Conservation (phyloP, 2,329 filamentous ascomycete species). For the Cryphonectria naterciae region DNA sequence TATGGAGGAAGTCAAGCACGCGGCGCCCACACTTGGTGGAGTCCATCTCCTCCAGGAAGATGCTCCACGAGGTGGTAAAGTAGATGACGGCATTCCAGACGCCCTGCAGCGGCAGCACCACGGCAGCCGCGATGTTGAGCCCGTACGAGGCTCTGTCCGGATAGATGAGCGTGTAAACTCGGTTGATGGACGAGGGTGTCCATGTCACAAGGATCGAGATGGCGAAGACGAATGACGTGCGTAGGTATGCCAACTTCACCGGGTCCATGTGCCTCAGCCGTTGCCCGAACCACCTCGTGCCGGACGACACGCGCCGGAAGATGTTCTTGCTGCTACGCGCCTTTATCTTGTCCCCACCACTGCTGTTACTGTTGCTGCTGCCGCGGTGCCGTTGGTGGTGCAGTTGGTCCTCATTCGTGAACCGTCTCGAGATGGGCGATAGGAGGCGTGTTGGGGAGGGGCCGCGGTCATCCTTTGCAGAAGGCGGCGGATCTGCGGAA, state of each 20-base stretch:
- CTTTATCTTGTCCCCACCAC: neutral
- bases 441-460: conserved; percentile 15
- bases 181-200: conserved; percentile 72
- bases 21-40: conserved; percentile 6
- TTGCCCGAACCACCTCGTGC: conserved; percentile 32
- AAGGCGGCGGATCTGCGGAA: conserved; percentile 10
- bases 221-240: conserved; percentile 64
- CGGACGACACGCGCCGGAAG: conserved; percentile 26
- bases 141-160: conserved; percentile 60
- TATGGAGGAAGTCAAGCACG: conserved; percentile 10
- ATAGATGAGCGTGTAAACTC: conserved; percentile 68
- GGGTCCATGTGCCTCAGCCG: conserved; percentile 54
- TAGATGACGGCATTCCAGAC: conserved; percentile 83
- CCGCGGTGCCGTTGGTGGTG: neutral
- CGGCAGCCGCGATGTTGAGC: conserved; percentile 69
- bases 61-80: conserved; percentile 62
- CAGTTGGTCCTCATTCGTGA: conserved; percentile 9
- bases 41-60: conserved; percentile 37
- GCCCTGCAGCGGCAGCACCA: conserved; percentile 77
- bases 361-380: neutral
- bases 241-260: conserved; percentile 63
- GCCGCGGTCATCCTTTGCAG: conserved; percentile 13
- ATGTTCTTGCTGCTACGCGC: conserved; percentile 19
- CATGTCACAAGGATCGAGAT: conserved; percentile 65
- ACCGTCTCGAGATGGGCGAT: conserved; percentile 8